These are phyloP conservation scores for maize (Zea mays) DNA, from an alignment of 176 grass and related monocot genomes.

Conservation along the genomic window Zm-B73-REFERENCE-NAM-5.0 NC_050099.1:176195001-176195500, in stretches of 20 bases:
- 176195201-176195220: constrained; percentile 30
- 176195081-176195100: not conserved
- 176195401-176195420: too few species aligned
- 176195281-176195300: constrained; percentile 29
- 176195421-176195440: too few species aligned
- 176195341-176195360: not conserved
- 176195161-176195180: too few species aligned
- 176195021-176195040: not conserved
- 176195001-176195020: not conserved
- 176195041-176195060: not conserved
- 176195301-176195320: not conserved
- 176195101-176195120: not conserved
- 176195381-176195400: too few species aligned
- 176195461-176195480: too few species aligned
- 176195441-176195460: too few species aligned
- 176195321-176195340: constrained; percentile 16
- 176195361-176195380: not conserved
- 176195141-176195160: too few species aligned
- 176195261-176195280: constrained; percentile 6
- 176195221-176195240: constrained; percentile 31
- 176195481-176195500: too few species aligned
- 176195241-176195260: constrained; percentile 1
- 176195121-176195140: not conserved
- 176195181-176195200: constrained; percentile 21
- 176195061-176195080: not conserved